phyloP scores from a whole-genome alignment of 768 basidiomycete species.

The Mycena rebaudengoi region DNA sequence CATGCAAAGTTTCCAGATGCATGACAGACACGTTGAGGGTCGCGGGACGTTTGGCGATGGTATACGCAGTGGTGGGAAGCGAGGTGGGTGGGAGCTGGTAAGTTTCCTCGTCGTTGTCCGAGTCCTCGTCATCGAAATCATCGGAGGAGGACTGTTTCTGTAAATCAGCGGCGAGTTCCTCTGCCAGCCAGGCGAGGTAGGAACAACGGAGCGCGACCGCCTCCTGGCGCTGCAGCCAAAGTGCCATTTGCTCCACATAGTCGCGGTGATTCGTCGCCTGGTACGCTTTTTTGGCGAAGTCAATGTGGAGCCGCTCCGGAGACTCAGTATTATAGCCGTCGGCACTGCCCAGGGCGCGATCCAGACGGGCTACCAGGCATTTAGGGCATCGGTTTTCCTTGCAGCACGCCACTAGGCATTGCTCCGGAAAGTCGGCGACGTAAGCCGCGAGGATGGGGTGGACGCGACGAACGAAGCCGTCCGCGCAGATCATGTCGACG shows the following conservation, averaged over 20 bases:
- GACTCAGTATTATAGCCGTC: constrained; percentile 13
- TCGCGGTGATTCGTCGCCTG: background rate
- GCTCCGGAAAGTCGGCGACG: constrained; percentile 41
- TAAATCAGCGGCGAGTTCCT: background rate
- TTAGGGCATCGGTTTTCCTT: constrained; percentile 11
- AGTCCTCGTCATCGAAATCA: background rate
- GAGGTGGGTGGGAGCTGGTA: background rate
- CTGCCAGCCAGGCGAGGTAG: constrained; percentile 31
- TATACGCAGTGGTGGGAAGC: background rate
- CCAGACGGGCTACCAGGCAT: constrained; percentile 12
- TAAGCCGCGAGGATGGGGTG: constrained; percentile 34
- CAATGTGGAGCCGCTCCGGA: background rate
- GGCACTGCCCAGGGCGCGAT: constrained; percentile 3
- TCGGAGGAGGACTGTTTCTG: too few species aligned
- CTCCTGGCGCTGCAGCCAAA: constrained; percentile 39
- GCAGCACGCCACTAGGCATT: constrained; percentile 33
- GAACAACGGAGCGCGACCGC: constrained; percentile 23
- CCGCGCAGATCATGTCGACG: constrained; percentile 32
- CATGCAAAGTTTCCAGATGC: background rate
- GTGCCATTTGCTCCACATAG: constrained; percentile 39
- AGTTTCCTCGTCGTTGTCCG: background rate
- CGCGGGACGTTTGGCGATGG: constrained; percentile 1
- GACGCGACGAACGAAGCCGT: constrained; percentile 36
- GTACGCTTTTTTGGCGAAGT: constrained; percentile 1
- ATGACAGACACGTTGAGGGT: background rate